Evolutionary conservation across 2,329 filamentous ascomycete species (phyloP).

Genomic region (Dissoconium aciculare): DNA sequence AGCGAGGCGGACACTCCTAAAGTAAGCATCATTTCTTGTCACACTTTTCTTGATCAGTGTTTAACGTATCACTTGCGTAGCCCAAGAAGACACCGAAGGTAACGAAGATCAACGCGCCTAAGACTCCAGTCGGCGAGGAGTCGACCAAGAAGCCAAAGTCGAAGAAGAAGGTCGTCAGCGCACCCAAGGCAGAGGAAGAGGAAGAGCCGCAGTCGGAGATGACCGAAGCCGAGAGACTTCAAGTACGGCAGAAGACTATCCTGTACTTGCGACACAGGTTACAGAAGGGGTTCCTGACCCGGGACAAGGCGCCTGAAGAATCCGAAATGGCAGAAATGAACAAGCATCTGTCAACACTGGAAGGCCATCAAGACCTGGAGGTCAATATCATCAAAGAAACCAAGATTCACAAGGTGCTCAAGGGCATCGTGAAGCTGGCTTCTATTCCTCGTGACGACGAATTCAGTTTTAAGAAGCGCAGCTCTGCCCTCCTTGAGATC

Average conservation of each 20-base stretch:
- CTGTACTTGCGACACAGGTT: constrained; percentile 86
- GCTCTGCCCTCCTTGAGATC: constrained; percentile 61
- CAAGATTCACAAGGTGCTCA: constrained; percentile 98
- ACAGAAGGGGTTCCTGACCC: constrained; percentile 80
- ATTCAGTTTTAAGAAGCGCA: constrained; percentile 75
- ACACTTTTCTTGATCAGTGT: no score
- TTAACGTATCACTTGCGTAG: constrained; percentile 18
- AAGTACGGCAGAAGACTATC: constrained; percentile 52
- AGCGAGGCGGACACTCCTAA: constrained; percentile 57
- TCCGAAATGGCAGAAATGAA: constrained; percentile 70
- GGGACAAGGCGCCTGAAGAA: constrained; percentile 72
- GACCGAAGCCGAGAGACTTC: constrained; percentile 39
- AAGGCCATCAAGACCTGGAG: constrained; percentile 67
- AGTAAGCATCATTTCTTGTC: constrained; percentile 27
- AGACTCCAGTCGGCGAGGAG: constrained; percentile 25
- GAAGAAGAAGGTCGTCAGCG: constrained; percentile 43
- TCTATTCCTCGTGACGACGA: constrained; percentile 79
- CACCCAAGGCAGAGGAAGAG: constrained; percentile 40
- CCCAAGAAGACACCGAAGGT: constrained; percentile 37
- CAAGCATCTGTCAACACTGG: constrained; percentile 64
- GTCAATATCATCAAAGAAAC: constrained; percentile 76
- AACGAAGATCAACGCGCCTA: constrained; percentile 32
- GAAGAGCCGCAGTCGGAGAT: constrained; percentile 42
- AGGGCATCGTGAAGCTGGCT: constrained; percentile 78
- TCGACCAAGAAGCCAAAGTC: constrained; percentile 37